Conservation (phyloP, 164 flowering plant species). For the Protea cynaroides region DNA sequence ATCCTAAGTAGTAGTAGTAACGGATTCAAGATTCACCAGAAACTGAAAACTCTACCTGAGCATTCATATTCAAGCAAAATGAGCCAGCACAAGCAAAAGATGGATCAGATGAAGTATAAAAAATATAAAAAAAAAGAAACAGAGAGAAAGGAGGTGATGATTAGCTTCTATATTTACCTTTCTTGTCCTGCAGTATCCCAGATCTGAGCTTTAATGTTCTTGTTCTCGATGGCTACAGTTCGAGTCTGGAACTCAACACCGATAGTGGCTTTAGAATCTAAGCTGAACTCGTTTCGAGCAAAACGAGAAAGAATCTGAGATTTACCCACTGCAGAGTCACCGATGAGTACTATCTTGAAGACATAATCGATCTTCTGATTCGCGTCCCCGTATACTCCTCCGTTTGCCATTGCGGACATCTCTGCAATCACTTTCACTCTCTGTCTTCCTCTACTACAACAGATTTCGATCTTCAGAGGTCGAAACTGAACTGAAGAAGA, state of each 20-base stretch:
- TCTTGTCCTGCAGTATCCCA: constrained; percentile 97
- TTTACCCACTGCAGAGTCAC: constrained; percentile 87
- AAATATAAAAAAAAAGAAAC: background rate
- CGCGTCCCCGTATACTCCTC: constrained; percentile 45
- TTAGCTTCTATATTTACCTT: constrained; percentile 26
- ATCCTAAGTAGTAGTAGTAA: too few species aligned
- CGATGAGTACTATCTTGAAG: constrained; percentile 79
- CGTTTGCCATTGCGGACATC: constrained; percentile 27
- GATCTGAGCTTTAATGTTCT: constrained; percentile 89
- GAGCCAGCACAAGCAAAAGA: background rate
- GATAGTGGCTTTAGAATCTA: constrained; percentile 78
- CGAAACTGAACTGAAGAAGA: background rate
- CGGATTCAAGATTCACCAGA: too few species aligned
- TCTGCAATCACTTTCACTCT: background rate
- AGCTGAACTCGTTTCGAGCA: constrained; percentile 69
- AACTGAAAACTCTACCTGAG: too few species aligned
- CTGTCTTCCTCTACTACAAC: background rate
- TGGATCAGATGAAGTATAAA: background rate
- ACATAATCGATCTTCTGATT: constrained; percentile 80
- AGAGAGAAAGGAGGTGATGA: background rate
- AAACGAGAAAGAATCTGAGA: constrained; percentile 77
- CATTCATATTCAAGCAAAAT: background rate
- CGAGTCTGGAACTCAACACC: constrained; percentile 83
- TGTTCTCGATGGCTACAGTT: constrained; percentile 61
- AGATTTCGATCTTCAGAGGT: too few species aligned